Conservation (phyloP, 257 asterid species). For the Solanum pennellii region DNA sequence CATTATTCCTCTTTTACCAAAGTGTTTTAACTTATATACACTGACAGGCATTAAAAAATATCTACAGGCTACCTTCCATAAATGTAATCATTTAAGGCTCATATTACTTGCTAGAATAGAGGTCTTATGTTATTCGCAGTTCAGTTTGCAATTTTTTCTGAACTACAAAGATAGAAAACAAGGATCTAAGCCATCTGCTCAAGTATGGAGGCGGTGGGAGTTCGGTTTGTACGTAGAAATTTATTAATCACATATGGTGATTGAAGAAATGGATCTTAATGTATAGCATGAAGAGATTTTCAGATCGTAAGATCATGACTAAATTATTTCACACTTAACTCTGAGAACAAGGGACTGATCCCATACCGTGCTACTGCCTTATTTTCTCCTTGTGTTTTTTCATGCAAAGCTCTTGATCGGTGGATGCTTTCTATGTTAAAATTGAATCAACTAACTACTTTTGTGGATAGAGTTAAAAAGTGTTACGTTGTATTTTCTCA, state of each 20-base stretch:
- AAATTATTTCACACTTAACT: neutral
- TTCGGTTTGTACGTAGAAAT: neutral
- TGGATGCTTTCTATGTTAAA: neutral
- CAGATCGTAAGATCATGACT: neutral
- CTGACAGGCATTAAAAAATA: neutral
- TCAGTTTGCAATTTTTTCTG: neutral
- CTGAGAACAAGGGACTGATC: neutral
- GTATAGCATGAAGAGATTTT: neutral
- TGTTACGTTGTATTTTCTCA: neutral
- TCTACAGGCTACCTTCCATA: neutral
- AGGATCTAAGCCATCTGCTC: neutral
- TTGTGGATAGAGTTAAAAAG: neutral
- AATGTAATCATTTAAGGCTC: neutral
- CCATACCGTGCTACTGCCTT: neutral
- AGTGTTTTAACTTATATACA: neutral
- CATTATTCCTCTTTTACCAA: neutral
- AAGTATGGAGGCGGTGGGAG: neutral
- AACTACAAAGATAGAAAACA: neutral
- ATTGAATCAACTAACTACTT: neutral
- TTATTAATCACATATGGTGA: neutral
- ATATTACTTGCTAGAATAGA: neutral
- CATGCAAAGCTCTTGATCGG: neutral
- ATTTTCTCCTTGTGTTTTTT: neutral
- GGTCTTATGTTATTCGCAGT: neutral
- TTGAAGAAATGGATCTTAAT: neutral